Conservation (phyloP, 768 basidiomycete species). For the Rhodotorula kratochvilovae region DNA sequence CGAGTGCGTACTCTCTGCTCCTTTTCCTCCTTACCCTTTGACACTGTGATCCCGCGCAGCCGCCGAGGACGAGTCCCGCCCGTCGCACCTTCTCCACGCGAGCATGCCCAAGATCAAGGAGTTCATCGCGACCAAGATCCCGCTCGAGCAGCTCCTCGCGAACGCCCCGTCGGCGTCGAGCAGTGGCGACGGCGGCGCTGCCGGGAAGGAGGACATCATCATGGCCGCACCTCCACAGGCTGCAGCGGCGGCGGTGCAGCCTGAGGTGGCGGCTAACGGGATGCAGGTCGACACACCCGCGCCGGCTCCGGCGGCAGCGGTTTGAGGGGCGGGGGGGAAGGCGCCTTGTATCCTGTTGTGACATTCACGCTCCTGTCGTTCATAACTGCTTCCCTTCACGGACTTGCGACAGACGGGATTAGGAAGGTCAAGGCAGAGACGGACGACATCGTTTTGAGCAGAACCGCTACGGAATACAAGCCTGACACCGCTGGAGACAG, state of each 20-base stretch:
- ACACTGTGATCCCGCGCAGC: neutral
- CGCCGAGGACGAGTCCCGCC: conserved; percentile 35
- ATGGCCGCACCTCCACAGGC: neutral
- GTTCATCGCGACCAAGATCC: conserved; percentile 20
- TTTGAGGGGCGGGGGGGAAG: too few relatives aligned
- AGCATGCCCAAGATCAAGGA: conserved; percentile 34
- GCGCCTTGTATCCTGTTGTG: neutral
- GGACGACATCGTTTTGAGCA: too few relatives aligned
- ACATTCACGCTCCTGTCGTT: neutral
- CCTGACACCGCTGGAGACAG: too few relatives aligned
- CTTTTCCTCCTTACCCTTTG: neutral
- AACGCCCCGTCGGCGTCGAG: neutral
- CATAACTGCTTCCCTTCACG: too few relatives aligned
- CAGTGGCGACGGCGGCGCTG: neutral
- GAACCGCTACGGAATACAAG: too few relatives aligned
- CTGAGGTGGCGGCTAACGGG: neutral
- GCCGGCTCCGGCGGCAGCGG: too few relatives aligned
- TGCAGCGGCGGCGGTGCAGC: too few relatives aligned
- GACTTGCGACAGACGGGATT: too few relatives aligned
- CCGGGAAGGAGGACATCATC: neutral
- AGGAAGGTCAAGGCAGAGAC: too few relatives aligned
- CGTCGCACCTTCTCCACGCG: conserved; percentile 31
- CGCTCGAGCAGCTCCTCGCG: neutral
- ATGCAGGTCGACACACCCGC: neutral
- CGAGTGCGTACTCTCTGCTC: conserved; percentile 14